Evolutionary conservation across 345 rosid species (phyloP).

Genomic region (Salix suchowensis): DNA sequence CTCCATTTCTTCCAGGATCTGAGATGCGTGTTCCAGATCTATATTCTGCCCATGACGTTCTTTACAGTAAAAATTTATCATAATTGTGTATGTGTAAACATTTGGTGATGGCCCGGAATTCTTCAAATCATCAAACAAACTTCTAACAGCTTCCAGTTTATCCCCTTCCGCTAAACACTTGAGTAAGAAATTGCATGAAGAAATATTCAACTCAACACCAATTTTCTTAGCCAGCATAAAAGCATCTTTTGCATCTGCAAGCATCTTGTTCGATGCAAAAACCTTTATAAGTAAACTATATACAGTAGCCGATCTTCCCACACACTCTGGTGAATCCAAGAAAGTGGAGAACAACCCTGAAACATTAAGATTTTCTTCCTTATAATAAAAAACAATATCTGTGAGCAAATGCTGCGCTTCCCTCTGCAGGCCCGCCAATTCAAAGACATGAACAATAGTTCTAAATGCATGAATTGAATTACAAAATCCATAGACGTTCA

Average conservation of each 20-base stretch:
- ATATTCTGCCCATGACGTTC: conserved; percentile 18
- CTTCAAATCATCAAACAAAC: conserved; percentile 38
- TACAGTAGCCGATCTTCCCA: conserved; percentile 16
- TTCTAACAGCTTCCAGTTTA: conserved; percentile 17
- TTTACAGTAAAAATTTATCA: conserved; percentile 44
- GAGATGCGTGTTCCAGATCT: conserved; percentile 23
- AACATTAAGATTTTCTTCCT: conserved; percentile 28
- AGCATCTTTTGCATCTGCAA: conserved; percentile 35
- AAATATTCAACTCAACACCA: conserved; percentile 31
- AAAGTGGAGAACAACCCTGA: conserved; percentile 30
- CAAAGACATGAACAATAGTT: conserved; percentile 33
- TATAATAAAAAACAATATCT: conserved; percentile 28
- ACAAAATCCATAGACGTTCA: conserved; percentile 22
- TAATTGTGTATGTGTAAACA: conserved; percentile 45
- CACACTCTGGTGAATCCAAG: conserved; percentile 27
- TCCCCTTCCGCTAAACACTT: conserved; percentile 43
- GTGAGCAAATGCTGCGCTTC: conserved; percentile 44
- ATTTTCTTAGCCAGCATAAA: conserved; percentile 25
- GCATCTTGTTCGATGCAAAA: conserved; percentile 45
- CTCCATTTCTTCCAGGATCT: conserved; percentile 41
- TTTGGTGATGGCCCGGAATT: conserved; percentile 44
- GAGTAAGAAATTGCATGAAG: conserved; percentile 55
- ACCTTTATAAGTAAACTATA: conserved; percentile 42
- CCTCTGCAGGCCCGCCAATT: conserved; percentile 26
- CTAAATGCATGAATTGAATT: conserved; percentile 30